Evolutionary conservation across 768 basidiomycete species (phyloP), one percentile per base, ranked within the genome.

Genomic region (Panaeolus cyanescens): DNA sequence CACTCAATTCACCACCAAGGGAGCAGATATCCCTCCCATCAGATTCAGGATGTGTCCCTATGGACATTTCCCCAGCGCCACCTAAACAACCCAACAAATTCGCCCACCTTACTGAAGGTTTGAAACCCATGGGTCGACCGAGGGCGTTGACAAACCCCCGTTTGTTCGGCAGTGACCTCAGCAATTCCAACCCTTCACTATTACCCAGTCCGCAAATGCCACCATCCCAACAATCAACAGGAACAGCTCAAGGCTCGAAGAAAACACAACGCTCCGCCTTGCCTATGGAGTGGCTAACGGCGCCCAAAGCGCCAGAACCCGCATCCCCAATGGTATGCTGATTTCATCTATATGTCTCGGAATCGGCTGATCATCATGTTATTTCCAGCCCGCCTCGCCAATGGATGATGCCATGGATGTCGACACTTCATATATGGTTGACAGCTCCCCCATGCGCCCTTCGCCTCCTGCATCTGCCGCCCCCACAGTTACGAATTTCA

Each of bases 21-120:
- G 79, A 83, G 30, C 69, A 77, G 55, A 67, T 79, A 58, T 72
- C 75, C 34, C 75, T 88, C 54, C 67, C 81, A 6, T 75, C 81
- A 31, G 85, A 86, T 25, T 50, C 45, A 12, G 45, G 45, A 28
- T 76, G 74, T 65, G 80, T 88, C 56, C 83, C 90, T 3, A 93
- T 93, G 92, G 92, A 93, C 68, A 89, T 94, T 53, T 93, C 92
- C 3, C 92, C 92, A 8, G 84, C 83, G 22, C 88, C 74, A 66
- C 70, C 72, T 28, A 50, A 20, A 50, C 45, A 50, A 15, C 17
- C 45, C 22, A 50, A 50, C 25, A 62, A 59, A 70, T 58, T 74
- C 71, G 64, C 63, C 71, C 54, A 34, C 67, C 66, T 61, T 62
- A 28, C 40, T 57, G 67, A 56, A 28, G 42, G 56, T 34, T 36